Evolutionary conservation across 1,284 basidiomycete species (phyloP).

Genomic region (Sphagnurus paluster): DNA sequence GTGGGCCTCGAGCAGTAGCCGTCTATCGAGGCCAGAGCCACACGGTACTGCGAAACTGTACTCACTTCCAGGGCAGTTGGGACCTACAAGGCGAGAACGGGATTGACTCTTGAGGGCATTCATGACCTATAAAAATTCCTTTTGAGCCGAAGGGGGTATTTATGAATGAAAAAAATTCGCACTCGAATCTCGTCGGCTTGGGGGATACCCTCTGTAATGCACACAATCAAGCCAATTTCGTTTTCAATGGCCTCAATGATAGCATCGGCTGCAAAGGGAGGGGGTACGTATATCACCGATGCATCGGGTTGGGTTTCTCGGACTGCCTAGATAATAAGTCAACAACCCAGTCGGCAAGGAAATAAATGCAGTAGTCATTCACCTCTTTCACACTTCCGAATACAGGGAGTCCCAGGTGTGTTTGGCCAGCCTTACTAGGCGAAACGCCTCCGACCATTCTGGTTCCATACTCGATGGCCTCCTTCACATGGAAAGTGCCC

Average conservation of each 20-base stretch:
- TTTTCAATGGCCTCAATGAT: conserved; percentile 98
- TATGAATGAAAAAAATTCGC: conserved; percentile 1
- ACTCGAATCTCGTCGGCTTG: conserved; percentile 94
- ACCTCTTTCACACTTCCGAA: conserved; percentile 94
- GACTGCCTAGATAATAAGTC: conserved; percentile 63
- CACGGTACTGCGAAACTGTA: neutral
- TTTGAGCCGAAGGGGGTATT: neutral
- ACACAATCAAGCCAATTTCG: conserved; percentile 95
- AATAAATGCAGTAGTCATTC: conserved; percentile 20
- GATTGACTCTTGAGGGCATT: conserved; percentile 94
- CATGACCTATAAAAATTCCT: conserved; percentile 62
- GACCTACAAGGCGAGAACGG: conserved; percentile 92
- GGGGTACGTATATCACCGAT: conserved; percentile 94
- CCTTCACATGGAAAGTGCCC: conserved; percentile 97
- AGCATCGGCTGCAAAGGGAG: conserved; percentile 89
- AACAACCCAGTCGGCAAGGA: neutral
- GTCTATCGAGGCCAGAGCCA: neutral
- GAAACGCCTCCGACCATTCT: conserved; percentile 98
- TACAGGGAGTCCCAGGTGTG: conserved; percentile 93
- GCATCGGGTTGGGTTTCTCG: conserved; percentile 85
- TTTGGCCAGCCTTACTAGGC: conserved; percentile 96
- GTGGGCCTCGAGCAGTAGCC: neutral
- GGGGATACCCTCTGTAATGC: conserved; percentile 97
- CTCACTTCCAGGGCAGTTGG: conserved; percentile 90
- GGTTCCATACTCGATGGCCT: conserved; percentile 94